Evolutionary conservation across 2,329 filamentous ascomycete species (phyloP), one percentile per base, ranked within the genome.

Genomic region (Monosporascus sp.): DNA sequence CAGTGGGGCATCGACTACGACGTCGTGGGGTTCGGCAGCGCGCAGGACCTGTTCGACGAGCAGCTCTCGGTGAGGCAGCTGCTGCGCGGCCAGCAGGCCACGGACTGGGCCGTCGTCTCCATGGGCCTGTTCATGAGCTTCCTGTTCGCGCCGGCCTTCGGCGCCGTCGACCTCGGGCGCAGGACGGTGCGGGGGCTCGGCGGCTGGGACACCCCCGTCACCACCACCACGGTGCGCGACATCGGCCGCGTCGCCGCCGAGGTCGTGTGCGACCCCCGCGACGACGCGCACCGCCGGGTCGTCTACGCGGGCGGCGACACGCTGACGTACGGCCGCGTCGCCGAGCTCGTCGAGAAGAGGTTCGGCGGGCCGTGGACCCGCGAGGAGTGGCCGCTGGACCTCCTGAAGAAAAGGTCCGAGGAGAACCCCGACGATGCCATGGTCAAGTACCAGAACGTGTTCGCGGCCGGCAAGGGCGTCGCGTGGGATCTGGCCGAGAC

Each of bases 1-100:
- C 86, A 90, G 65, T 89, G 85, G 64, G 86, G 86, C 1, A 80
- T 88, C 24, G 83, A 90, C 63, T 90, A 89, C 67, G 85, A 89
- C 52, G 64, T 72, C 27, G 81, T 88, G 17, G 83, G 84, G 0
- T 65, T 71, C 0, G 78, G 79, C 0, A 81, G 78, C 25, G 72
- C 79, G 44, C 84, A 88, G 66, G 79, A 83, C 36, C 62, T 89
- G 15, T 89, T 89, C 59, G 84, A 84, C 54, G 85, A 88, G 72
- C 84, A 88, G 69, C 70, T 85, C 0, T 74, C 76, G 50, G 84
- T 88, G 25, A 68, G 84, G 14, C 67, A 69, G 20, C 51, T 80
- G 20, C 68, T 88, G 6, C 68, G 81, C 1, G 66, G 57, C 0
- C 79, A 85, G 62, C 51, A 57, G 0, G 44, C 51, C 7, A 79